Percentiles rank a stretch among this genome's conserved stretches.
phyloP scores from a whole-genome alignment of 495 filamentous ascomycete species.

The Penicillium tannophilum region DNA sequence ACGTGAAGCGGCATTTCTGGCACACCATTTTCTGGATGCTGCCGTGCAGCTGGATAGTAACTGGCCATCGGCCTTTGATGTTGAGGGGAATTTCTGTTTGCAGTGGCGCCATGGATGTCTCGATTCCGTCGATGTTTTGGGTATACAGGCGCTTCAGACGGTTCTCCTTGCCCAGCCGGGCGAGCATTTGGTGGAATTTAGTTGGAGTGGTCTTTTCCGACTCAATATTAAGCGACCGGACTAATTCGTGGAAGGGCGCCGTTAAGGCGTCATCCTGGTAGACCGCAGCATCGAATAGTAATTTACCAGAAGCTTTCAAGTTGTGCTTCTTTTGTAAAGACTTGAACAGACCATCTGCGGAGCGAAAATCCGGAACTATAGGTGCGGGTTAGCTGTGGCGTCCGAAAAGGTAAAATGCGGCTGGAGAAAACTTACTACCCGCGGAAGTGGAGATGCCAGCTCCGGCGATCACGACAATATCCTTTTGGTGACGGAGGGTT shows the following conservation, averaged over 20 bases:
- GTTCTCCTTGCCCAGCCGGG: slow-evolving; percentile 83
- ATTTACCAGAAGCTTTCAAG: slow-evolving; percentile 89
- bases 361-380: slow-evolving; percentile 94
- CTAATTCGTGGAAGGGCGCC: slow-evolving; percentile 91
- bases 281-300: slow-evolving; percentile 95
- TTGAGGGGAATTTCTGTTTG: slow-evolving; percentile 72
- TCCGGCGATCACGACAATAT: slow-evolving; percentile 95
- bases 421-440: slow-evolving; percentile 69
- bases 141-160: slow-evolving; percentile 91
- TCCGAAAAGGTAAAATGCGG: slow-evolving; percentile 66
- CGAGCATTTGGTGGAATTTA: slow-evolving; percentile 89
- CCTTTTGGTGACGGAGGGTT: slow-evolving; percentile 82
- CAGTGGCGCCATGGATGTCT: slow-evolving; percentile 80
- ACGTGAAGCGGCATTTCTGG: slow-evolving; percentile 80
- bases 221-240: slow-evolving; percentile 78
- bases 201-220: slow-evolving; percentile 78
- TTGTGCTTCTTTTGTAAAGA: slow-evolving; percentile 82
- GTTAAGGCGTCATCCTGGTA: slow-evolving; percentile 89
- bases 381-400: slow-evolving; percentile 14
- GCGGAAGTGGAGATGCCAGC: slow-evolving; percentile 96
- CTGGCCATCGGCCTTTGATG: slow-evolving; percentile 86
- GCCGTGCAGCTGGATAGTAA: slow-evolving; percentile 91
- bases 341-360: slow-evolving; percentile 82
- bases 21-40: slow-evolving; percentile 96
- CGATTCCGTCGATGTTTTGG: slow-evolving; percentile 95